These are phyloP conservation scores for Kodamaea fungicola DNA, from an alignment of 1,139 yeast genomes.

Conservation along the genomic window DNA sequence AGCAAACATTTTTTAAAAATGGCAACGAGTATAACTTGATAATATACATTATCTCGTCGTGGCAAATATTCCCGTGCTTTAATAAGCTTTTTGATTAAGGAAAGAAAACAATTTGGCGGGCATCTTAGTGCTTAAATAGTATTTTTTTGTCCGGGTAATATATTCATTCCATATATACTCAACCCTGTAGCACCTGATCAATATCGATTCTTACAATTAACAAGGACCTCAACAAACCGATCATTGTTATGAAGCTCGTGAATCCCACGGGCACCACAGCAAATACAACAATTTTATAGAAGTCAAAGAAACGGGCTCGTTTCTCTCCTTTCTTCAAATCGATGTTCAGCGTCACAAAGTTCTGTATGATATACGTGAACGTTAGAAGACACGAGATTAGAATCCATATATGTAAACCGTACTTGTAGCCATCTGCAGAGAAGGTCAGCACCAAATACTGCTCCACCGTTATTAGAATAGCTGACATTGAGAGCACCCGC, in stretches of 20 bases:
- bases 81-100: slow-evolving; percentile 54
- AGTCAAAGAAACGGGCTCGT: slow-evolving; percentile 63
- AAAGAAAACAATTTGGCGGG: slow-evolving; percentile 17
- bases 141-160: slow-evolving; percentile 7
- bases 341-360: slow-evolving; percentile 82
- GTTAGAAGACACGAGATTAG: slow-evolving; percentile 82
- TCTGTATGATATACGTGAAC: slow-evolving; percentile 78
- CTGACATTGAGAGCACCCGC: slow-evolving; percentile 77
- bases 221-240: slow-evolving; percentile 71
- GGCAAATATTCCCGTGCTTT: slow-evolving; percentile 61
- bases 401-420: slow-evolving; percentile 88
- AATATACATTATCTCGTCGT: slow-evolving; percentile 62
- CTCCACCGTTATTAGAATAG: slow-evolving; percentile 67
- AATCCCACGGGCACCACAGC: slow-evolving; percentile 97
- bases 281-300: slow-evolving; percentile 85
- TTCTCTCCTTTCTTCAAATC: slow-evolving; percentile 43
- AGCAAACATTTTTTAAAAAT: slow-evolving; percentile 34
- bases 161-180: not conserved
- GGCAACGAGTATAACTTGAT: slow-evolving; percentile 69
- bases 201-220: slow-evolving; percentile 73
- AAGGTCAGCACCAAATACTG: slow-evolving; percentile 63
- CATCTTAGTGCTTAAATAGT: slow-evolving; percentile 3
- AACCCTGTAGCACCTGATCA: slow-evolving; percentile 26
- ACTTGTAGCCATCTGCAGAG: slow-evolving; percentile 46
- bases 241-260: slow-evolving; percentile 91